These are phyloP conservation scores for Smittium culicis DNA, from an alignment of 371 early-diverging fungal genomes.

Conservation along the genomic window DNA sequence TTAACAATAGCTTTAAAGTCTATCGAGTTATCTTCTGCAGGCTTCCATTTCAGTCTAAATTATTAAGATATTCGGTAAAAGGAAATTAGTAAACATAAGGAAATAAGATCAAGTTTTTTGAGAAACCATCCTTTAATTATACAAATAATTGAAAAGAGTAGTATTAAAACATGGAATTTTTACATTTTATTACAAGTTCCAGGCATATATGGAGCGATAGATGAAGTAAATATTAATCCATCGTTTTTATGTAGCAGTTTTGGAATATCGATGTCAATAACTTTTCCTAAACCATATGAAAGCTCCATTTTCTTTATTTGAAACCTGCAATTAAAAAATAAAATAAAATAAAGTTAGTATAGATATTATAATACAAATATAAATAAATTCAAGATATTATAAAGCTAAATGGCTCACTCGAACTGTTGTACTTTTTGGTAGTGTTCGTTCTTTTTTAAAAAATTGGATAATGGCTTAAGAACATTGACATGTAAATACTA, in stretches of 20 bases:
- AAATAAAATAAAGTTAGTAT: not conserved
- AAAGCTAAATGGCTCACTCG: too few species aligned
- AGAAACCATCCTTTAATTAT: not conserved
- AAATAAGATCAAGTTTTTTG: not conserved
- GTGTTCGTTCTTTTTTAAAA: conserved; percentile 35
- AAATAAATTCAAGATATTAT: conserved; percentile 12
- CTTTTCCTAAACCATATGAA: conserved; percentile 46
- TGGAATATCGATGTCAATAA: conserved; percentile 54
- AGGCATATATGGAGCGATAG: conserved; percentile 58
- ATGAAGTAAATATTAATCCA: conserved; percentile 93
- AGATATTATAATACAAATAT: not conserved
- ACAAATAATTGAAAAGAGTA: not conserved
- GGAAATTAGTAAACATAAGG: not conserved
- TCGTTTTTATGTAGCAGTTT: conserved; percentile 81
- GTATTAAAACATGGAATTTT: too few species aligned
- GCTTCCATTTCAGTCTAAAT: conserved; percentile 90
- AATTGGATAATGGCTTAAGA: conserved; percentile 46
- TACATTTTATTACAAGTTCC: conserved; percentile 79
- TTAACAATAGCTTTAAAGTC: conserved; percentile 64
- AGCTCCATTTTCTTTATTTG: conserved; percentile 54
- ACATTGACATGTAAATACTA: conserved; percentile 51
- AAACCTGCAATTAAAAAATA: conserved; percentile 13
- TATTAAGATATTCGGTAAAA: not conserved
- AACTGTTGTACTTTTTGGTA: conserved; percentile 41
- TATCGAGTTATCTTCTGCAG: conserved; percentile 90